Evolutionary conservation across 75 land plant species (phyloP), one percentile per base, ranked within the genome.

Genomic region (Pseudotsuga menziesii): DNA sequence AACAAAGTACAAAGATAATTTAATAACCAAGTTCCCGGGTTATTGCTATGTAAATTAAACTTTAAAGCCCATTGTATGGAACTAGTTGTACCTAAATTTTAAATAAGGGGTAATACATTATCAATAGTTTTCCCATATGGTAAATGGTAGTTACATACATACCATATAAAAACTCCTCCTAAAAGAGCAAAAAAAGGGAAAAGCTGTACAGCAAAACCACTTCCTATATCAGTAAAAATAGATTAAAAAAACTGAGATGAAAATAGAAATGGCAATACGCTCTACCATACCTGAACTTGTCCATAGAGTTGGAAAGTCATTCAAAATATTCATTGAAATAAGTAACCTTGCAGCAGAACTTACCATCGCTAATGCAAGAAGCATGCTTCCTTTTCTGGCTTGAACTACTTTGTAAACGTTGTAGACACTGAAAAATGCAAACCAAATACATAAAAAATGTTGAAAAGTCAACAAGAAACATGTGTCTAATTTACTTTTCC

Each of bases 311-410:
- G n/a, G 3, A 44, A 44, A 0, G 32, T 29, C 35, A 29, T 17
- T 16, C 19, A 29, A 17, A 39, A 16, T 41, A 52, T 0, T 39
- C 35, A 72, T 72, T 6, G 13, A 63, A 60, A 63, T 5, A 58
- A 60, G 16, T 23, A 39, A 41, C 14, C 41, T 61, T 32, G 26
- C 36, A 15, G 58, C 59, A 36, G 17, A 23, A 81, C 44, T 78
- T 87, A 97, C 99, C 99, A 97, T 97, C 72, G 99, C 99, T 77
- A 97, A 82, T 57, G 99, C 99, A 70, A 79, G 62, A 52, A 87
- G 72, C 92, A 97, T 92, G 82, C 85, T 97, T 83, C 98, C 89
- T 73, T 86, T 88, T 75, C 91, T 89, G 75, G 88, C 84, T 79
- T 82, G 80, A 62, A 97, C 95, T 62, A 94, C 98, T 76, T 89